Evolutionary conservation across 2,329 filamentous ascomycete genomes (phyloP).

Genomic region (Aspergillus sp.): DNA sequence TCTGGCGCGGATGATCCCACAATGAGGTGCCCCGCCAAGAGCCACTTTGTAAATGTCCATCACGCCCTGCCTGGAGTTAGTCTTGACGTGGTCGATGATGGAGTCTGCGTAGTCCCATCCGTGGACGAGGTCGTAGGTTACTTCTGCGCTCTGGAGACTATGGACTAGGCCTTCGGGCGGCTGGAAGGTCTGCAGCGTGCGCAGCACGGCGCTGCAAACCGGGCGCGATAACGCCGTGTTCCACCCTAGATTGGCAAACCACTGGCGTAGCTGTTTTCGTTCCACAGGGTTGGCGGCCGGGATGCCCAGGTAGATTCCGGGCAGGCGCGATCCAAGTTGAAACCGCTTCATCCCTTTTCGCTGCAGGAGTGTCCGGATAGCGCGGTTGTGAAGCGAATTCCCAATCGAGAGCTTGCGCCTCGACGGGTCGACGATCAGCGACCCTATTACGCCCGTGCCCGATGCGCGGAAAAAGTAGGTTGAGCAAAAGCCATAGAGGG

Average conservation of each 20-base stretch:
- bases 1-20: constrained; percentile 83
- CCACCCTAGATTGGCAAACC: constrained; percentile 93
- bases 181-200: constrained; percentile 72
- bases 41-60: constrained; percentile 79
- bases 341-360: constrained; percentile 75
- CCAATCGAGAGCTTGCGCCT: constrained; percentile 90
- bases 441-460: constrained; percentile 75
- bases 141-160: constrained; percentile 71
- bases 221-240: constrained; percentile 68
- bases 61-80: constrained; percentile 75
- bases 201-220: constrained; percentile 74
- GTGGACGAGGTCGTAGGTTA: constrained; percentile 82
- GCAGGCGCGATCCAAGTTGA: constrained; percentile 79
- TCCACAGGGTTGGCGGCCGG: constrained; percentile 68
- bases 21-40: constrained; percentile 70
- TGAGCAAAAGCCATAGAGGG: constrained; percentile 88
- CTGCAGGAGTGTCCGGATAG: constrained; percentile 74
- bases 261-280: constrained; percentile 67
- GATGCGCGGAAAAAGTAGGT: constrained; percentile 79
- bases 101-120: constrained; percentile 75
- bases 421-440: constrained; percentile 85
- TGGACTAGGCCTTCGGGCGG: constrained; percentile 77
- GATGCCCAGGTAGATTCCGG: constrained; percentile 84
- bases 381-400: constrained; percentile 83
- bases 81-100: constrained; percentile 75